These are phyloP conservation scores for Furcasterigmium sp. DNA, from an alignment of 2,329 filamentous ascomycete genomes.

Conservation along the genomic window DNA sequence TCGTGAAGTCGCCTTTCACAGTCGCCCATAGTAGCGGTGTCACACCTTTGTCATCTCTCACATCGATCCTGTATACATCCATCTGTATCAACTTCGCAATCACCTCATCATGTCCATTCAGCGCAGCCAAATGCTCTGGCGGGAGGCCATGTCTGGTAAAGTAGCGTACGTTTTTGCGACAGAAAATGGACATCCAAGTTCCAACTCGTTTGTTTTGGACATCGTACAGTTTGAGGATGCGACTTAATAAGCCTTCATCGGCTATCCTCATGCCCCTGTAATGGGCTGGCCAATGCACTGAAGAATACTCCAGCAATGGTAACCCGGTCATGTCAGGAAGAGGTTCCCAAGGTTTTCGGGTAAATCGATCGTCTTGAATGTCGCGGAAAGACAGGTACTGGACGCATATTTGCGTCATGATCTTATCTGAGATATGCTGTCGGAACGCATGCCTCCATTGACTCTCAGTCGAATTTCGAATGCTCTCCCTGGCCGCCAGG, in stretches of 20 bases:
- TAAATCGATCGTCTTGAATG: constrained; percentile 1
- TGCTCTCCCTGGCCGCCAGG: neutral
- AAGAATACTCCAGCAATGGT: constrained; percentile 2
- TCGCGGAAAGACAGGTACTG: constrained; percentile 2
- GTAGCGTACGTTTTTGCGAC: neutral
- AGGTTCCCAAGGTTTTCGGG: neutral
- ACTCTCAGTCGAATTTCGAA: neutral
- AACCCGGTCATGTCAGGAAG: neutral
- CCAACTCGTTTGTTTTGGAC: neutral
- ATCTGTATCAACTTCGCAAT: neutral
- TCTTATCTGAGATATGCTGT: neutral
- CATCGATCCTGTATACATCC: neutral
- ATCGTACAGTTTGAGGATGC: constrained; percentile 1
- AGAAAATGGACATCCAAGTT: constrained; percentile 1
- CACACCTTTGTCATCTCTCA: neutral
- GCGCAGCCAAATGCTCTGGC: constrained; percentile 1
- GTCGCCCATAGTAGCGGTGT: constrained; percentile 1
- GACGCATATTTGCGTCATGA: constrained; percentile 2
- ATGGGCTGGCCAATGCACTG: constrained; percentile 2
- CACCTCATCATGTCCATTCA: neutral
- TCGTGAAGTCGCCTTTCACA: neutral
- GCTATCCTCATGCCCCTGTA: neutral
- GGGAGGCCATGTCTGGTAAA: neutral
- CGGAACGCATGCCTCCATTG: constrained; percentile 1
- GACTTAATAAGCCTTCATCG: neutral